A percentile compares a stretch with the other conserved stretches of the same genome.
Evolutionary conservation across 441 rosid species (phyloP).

Genomic region (Populus hybrid): DNA sequence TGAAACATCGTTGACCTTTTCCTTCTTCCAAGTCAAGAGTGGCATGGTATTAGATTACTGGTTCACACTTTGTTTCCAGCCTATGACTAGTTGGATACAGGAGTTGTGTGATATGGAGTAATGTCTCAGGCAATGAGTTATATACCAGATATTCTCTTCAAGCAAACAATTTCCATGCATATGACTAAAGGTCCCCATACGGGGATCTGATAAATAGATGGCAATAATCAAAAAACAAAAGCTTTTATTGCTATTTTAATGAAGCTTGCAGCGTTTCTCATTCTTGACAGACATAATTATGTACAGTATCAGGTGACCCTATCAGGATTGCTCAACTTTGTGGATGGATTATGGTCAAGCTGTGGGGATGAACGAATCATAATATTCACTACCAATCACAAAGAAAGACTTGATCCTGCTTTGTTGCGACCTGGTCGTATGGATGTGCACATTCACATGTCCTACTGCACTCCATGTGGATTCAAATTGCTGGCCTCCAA

Average conservation of each 20-base stretch:
- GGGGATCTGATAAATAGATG: no score
- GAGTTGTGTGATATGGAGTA: not conserved
- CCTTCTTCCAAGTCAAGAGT: not conserved
- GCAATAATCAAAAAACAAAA: constrained; percentile 33
- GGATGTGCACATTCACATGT: constrained; percentile 66
- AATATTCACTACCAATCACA: constrained; percentile 64
- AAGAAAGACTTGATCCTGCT: constrained; percentile 59
- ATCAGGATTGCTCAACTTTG: constrained; percentile 49
- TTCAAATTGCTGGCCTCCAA: constrained; percentile 33
- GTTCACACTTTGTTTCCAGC: not conserved
- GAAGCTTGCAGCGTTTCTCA: constrained; percentile 32
- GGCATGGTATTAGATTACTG: not conserved
- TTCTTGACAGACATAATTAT: constrained; percentile 30
- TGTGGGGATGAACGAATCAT: constrained; percentile 64
- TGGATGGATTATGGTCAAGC: constrained; percentile 73
- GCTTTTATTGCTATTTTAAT: constrained; percentile 9
- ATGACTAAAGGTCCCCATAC: no score
- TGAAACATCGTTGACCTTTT: no score
- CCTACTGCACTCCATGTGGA: constrained; percentile 46
- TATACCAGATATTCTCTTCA: not conserved
- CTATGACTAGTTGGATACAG: not conserved
- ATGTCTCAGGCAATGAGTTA: not conserved
- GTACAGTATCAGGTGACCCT: constrained; percentile 40
- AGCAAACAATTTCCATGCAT: no score
- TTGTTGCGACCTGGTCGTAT: constrained; percentile 64